Evolutionary conservation across 164 flowering plant species (phyloP).

Genomic region (grape (Vitis vinifera)): DNA sequence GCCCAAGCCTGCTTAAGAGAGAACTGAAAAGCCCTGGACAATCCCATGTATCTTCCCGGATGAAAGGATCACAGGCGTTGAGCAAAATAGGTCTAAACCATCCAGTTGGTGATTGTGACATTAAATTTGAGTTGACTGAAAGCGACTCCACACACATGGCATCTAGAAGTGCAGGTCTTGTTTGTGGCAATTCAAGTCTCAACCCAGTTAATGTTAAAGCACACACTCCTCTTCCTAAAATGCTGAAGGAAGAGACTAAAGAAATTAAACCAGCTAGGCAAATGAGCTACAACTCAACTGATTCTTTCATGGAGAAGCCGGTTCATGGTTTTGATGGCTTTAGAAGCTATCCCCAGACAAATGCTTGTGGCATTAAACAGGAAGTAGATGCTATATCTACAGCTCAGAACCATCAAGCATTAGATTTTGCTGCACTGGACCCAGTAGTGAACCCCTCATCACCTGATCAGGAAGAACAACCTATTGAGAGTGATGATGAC

Average conservation of each 20-base stretch:
- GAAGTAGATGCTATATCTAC: slow-evolving; percentile 24
- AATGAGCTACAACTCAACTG: slow-evolving; percentile 8
- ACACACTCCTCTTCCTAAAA: slow-evolving; percentile 7
- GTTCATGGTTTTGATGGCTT: slow-evolving; percentile 20
- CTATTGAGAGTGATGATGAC: slow-evolving; percentile 58
- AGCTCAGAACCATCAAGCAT: slow-evolving; percentile 16
- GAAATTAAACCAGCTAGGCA: slow-evolving; percentile 22
- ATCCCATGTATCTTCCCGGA: slow-evolving; percentile 20
- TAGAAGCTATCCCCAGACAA: slow-evolving; percentile 17
- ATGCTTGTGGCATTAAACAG: slow-evolving; percentile 21
- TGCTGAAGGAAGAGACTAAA: slow-evolving; percentile 23
- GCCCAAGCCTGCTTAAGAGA: slow-evolving; percentile 15
- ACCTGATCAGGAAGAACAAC: slow-evolving; percentile 49
- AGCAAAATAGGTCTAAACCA: slow-evolving; percentile 17
- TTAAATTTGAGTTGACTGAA: slow-evolving; percentile 32
- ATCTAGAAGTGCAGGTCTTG: slow-evolving; percentile 13
- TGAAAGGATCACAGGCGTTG: slow-evolving; percentile 18
- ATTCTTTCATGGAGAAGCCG: slow-evolving; percentile 22
- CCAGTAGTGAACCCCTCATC: slow-evolving; percentile 17
- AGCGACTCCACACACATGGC: slow-evolving; percentile 9
- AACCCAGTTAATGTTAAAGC: slow-evolving; percentile 17
- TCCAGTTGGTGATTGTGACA: slow-evolving; percentile 18
- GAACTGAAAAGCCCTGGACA: slow-evolving; percentile 26
- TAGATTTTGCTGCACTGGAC: slow-evolving; percentile 28
- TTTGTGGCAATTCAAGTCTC: slow-evolving; percentile 21